These are phyloP conservation scores for Aspergillus aculeatinus DNA, from an alignment of 2,329 filamentous ascomycete species.

Conservation along the genomic window DNA sequence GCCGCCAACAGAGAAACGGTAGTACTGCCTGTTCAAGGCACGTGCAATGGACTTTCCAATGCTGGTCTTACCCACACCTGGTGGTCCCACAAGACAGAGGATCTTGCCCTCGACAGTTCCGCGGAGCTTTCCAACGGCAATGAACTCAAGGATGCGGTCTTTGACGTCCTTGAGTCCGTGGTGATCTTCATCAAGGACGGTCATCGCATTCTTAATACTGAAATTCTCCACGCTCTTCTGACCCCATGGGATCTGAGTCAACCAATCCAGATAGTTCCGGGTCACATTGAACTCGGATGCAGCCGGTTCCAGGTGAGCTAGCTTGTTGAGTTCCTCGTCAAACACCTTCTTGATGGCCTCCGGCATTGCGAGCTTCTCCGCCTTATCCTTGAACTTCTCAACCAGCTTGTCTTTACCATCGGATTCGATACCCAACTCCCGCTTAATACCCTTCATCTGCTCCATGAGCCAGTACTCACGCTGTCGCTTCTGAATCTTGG, in stretches of 20 bases:
- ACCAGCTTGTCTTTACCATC: slow-evolving; percentile 98
- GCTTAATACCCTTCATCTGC: slow-evolving; percentile 97
- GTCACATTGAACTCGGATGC: slow-evolving; percentile 99
- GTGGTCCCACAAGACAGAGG: slow-evolving; percentile 92
- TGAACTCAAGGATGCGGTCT: slow-evolving; percentile 96
- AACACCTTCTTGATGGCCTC: slow-evolving; percentile 96
- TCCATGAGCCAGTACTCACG: slow-evolving; percentile 99
- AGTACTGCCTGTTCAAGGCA: slow-evolving; percentile 93
- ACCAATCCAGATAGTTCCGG: slow-evolving; percentile 96
- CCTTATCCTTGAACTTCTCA: slow-evolving; percentile 96
- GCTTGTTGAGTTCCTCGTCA: slow-evolving; percentile 96
- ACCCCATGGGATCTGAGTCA: slow-evolving; percentile 97
- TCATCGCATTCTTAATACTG: slow-evolving; percentile 85
- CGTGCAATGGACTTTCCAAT: slow-evolving; percentile 98
- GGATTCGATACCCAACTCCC: slow-evolving; percentile 92
- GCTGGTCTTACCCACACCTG: slow-evolving; percentile 96
- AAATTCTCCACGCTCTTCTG: slow-evolving; percentile 96
- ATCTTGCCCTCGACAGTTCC: slow-evolving; percentile 99
- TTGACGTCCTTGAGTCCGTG: slow-evolving; percentile 98
- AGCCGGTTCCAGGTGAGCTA: slow-evolving; percentile 89
- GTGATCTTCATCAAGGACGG: slow-evolving; percentile 91
- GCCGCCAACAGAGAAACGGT: slow-evolving; percentile 95
- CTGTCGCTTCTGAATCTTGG: slow-evolving; percentile 94
- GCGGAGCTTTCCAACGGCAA: slow-evolving; percentile 93
- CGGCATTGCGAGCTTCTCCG: slow-evolving; percentile 90